Evolutionary conservation across 306 rosid species (phyloP).

Genomic region (Acacia confusa): DNA sequence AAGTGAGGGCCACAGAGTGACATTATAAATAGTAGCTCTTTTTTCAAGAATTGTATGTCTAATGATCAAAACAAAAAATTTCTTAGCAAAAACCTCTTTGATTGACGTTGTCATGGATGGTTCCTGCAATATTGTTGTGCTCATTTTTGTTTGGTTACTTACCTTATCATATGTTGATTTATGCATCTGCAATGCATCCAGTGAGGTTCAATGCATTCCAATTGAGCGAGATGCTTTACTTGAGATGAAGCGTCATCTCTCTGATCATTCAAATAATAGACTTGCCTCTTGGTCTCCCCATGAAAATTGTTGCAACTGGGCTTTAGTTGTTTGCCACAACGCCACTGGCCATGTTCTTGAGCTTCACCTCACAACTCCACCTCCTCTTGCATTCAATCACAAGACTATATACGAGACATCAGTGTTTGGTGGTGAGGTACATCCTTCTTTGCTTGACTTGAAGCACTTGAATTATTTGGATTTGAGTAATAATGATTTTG

Average conservation of each 20-base stretch:
- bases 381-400: too few relatives aligned
- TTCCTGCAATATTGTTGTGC: neutral
- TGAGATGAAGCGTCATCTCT: neutral
- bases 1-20: too few relatives aligned
- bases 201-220: neutral
- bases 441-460: too few relatives aligned
- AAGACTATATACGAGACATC: too few relatives aligned
- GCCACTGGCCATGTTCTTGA: neutral
- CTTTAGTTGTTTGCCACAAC: neutral
- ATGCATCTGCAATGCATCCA: neutral
- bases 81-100: neutral
- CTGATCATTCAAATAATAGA: neutral
- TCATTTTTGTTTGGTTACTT: neutral
- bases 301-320: neutral
- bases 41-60: too few relatives aligned
- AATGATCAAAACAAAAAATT: too few relatives aligned
- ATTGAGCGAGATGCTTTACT: neutral
- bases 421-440: too few relatives aligned
- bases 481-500: too few relatives aligned
- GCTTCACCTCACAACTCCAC: neutral
- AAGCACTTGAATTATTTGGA: too few relatives aligned
- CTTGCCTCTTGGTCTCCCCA: neutral
- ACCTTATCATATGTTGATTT: neutral
- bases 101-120: neutral
- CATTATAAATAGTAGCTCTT: too few relatives aligned